Conservation (phyloP, 805 yeast species). For the Metschnikowia aberdeeniae region DNA sequence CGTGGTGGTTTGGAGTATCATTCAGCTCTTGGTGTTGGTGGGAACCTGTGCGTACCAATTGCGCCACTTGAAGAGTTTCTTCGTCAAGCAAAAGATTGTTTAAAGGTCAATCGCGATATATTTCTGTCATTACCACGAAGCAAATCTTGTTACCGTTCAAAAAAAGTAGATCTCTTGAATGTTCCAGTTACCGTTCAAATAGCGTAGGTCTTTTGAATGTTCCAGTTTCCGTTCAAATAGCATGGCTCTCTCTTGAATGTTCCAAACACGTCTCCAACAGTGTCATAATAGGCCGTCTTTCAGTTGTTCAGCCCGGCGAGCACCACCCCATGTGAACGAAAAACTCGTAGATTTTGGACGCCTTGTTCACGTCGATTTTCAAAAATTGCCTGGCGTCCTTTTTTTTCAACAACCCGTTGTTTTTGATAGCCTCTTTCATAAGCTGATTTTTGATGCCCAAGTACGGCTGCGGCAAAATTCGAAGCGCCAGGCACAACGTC, state of each 20-base stretch:
- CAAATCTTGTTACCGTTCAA: too few species aligned
- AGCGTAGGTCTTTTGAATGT: too few species aligned
- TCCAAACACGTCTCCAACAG: too few species aligned
- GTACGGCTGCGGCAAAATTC: constrained; percentile 90
- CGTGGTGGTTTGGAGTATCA: constrained; percentile 68
- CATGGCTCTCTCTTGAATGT: too few species aligned
- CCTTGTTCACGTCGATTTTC: constrained; percentile 82
- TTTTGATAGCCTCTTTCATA: constrained; percentile 79
- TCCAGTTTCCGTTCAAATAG: too few species aligned
- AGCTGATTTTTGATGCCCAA: constrained; percentile 86
- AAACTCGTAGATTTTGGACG: constrained; percentile 86
- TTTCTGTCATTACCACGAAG: too few species aligned
- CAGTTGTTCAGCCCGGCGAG: constrained; percentile 26
- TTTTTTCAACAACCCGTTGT: constrained; percentile 80
- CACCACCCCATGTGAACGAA: constrained; percentile 92
- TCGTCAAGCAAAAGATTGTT: constrained; percentile 81
- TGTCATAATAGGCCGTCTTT: too few species aligned
- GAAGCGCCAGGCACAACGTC: constrained; percentile 72
- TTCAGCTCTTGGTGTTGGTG: constrained; percentile 65
- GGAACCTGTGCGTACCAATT: constrained; percentile 74
- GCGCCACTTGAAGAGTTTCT: constrained; percentile 72
- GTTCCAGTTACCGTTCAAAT: too few species aligned
- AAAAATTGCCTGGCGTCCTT: constrained; percentile 80
- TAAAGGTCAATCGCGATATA: constrained; percentile 23
- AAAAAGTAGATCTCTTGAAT: too few species aligned